Conservation (phyloP, 2,329 filamentous ascomycete species). For the Neonectria magnoliae region DNA sequence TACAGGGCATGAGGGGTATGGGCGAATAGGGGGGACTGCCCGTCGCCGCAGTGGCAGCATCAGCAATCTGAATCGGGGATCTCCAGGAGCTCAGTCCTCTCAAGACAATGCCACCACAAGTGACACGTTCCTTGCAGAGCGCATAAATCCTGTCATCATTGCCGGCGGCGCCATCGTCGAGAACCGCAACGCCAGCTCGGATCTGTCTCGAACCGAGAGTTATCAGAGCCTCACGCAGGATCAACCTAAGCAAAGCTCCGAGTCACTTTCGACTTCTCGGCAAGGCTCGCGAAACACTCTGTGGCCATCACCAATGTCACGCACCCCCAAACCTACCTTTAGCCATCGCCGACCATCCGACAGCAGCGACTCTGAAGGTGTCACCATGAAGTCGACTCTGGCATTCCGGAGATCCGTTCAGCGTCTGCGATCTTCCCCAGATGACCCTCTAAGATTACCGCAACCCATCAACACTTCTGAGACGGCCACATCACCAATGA, state of each 20-base stretch:
- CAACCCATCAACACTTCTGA: constrained; percentile 61
- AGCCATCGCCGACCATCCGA: constrained; percentile 61
- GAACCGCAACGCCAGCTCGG: constrained; percentile 65
- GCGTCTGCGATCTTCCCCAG: constrained; percentile 57
- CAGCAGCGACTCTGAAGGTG: constrained; percentile 64
- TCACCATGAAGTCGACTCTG: constrained; percentile 60
- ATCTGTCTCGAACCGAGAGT: constrained; percentile 61
- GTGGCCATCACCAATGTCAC: constrained; percentile 65
- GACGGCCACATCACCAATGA: constrained; percentile 59
- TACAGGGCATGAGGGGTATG: constrained; percentile 93
- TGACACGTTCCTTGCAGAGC: constrained; percentile 69
- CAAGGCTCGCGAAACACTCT: constrained; percentile 57
- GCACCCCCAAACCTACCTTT: constrained; percentile 38
- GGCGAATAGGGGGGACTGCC: constrained; percentile 68
- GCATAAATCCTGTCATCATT: constrained; percentile 74
- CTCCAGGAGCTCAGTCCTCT: constrained; percentile 56
- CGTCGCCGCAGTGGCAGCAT: constrained; percentile 72
- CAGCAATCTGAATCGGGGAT: constrained; percentile 57
- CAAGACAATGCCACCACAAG: constrained; percentile 61
- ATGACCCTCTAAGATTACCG: constrained; percentile 59
- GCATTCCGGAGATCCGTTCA: constrained; percentile 66
- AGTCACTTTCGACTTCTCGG: constrained; percentile 52
- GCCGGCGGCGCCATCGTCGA: constrained; percentile 70
- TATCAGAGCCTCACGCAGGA: constrained; percentile 56
- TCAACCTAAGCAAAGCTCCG: constrained; percentile 54